Evolutionary conservation across 2,329 filamentous ascomycete genomes (phyloP), one percentile per base, ranked within the genome.

Genomic region (Fusarium floridanum): DNA sequence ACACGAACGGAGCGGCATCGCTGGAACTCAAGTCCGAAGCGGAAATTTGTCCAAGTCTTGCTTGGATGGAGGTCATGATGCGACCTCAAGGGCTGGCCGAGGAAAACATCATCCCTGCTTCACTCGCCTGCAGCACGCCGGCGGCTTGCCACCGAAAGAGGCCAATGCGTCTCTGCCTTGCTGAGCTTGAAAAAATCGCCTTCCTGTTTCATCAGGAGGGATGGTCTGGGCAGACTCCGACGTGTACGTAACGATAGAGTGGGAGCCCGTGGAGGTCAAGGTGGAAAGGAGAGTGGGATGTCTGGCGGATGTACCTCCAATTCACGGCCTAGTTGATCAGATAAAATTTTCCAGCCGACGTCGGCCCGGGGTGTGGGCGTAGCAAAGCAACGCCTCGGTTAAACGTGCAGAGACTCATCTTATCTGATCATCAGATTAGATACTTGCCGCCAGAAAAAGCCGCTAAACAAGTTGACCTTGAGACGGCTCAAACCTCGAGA

Each of bases 401-500:
- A 34, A 69, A 50, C 48, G 20, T 41, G 48, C 53, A 53, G 72
- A 63, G 55, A 41, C 66, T 76, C 79, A 85, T 85, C 83, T 85
- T 83, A 85, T 85, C 83, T 80, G 83, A 85, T 85, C 75, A 85
- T 85, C 83, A 83, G 83, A 85, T 85, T 83, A 85, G 81, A 83
- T 84, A 80, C 68, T 75, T 67, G 36, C 48, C 39, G 37, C 66
- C 24, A 73, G 50, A 65, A 71, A 57, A 66, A 34, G 45, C 63
- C 73, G 48, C 69, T 64, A 73, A 53, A 70, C 53, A 67, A 22
- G n/a, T 66, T 64, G 67, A 41, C 50, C 24, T 57, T 22, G 20
- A 32, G 27, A 29, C 48, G 37, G 48, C 17, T 56, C 48, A 43
- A 50, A 17, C 39, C 32, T 65, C 43, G 34, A 50, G 43, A 62